A percentile compares a stretch with the other conserved stretches of the same genome.
Conservation (phyloP, 768 basidiomycete species). For the Porpolomopsis calyptriformis region DNA sequence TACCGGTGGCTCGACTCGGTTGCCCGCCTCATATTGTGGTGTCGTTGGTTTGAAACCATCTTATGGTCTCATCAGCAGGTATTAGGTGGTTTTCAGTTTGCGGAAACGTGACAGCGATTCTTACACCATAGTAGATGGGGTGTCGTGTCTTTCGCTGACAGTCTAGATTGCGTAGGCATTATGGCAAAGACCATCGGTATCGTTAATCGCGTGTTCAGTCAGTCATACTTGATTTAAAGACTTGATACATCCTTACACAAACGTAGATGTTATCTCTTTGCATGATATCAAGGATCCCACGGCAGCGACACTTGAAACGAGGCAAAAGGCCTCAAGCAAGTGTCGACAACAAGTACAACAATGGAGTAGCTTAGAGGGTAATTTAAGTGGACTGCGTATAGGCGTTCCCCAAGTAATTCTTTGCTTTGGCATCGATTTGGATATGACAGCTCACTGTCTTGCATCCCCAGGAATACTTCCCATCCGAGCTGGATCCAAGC, state of each 20-base stretch:
- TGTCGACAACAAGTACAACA: background rate
- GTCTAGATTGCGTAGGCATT: conserved; percentile 88
- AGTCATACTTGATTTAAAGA: conserved; percentile 14
- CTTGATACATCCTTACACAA: conserved; percentile 2
- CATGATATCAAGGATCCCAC: conserved; percentile 72
- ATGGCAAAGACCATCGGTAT: conserved; percentile 45
- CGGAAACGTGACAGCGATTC: background rate
- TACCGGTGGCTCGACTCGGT: conserved; percentile 86
- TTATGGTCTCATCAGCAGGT: conserved; percentile 86
- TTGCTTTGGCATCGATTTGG: background rate
- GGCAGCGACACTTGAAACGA: conserved; percentile 36
- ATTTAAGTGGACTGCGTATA: conserved; percentile 41
- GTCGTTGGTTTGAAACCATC: conserved; percentile 90
- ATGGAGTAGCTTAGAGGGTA: background rate
- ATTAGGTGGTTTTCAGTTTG: conserved; percentile 8
- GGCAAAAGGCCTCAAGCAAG: conserved; percentile 15
- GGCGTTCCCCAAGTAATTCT: conserved; percentile 63
- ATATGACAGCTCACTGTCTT: background rate
- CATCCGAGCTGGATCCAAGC: conserved; percentile 43
- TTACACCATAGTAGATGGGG: conserved; percentile 52
- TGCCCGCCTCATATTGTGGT: conserved; percentile 93
- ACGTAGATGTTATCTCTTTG: conserved; percentile 34
- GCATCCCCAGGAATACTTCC: conserved; percentile 67
- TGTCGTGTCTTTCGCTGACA: conserved; percentile 87
- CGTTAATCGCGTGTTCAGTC: conserved; percentile 55